Evolutionary conservation across 116 monocot genomes (phyloP).

Genomic region (Posidonia oceanica): DNA sequence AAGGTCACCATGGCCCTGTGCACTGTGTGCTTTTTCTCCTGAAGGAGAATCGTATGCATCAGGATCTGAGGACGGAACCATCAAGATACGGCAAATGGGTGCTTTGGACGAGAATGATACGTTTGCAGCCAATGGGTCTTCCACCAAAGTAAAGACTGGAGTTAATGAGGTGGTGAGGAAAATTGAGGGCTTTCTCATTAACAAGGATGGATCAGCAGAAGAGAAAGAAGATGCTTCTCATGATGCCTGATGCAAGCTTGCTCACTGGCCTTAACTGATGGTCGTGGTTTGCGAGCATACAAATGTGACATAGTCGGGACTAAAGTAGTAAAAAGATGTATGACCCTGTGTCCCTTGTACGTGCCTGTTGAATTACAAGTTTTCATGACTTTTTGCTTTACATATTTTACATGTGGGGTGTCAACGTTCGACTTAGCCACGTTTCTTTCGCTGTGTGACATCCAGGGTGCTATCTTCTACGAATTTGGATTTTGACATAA

Average conservation of each 20-base stretch:
- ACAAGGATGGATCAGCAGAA: constrained; percentile 31
- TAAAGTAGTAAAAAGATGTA: too few relatives aligned
- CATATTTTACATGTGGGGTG: too few relatives aligned
- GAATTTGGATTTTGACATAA: too few relatives aligned
- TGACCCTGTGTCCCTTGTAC: too few relatives aligned
- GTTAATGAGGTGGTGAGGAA: constrained; percentile 33
- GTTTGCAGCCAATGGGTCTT: constrained; percentile 8
- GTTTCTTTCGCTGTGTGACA: too few relatives aligned
- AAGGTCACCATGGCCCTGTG: constrained; percentile 88
- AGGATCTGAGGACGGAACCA: constrained; percentile 88
- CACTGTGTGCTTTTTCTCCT: constrained; percentile 81
- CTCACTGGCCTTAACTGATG: too few relatives aligned
- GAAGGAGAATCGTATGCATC: constrained; percentile 82
- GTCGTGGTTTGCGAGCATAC: too few relatives aligned
- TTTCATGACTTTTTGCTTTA: too few relatives aligned
- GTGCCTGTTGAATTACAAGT: too few relatives aligned
- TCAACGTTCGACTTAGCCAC: too few relatives aligned
- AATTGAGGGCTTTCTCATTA: constrained; percentile 35
- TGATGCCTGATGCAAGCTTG: neutral
- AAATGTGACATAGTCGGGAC: too few relatives aligned
- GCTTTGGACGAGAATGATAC: constrained; percentile 33
- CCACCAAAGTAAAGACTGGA: constrained; percentile 17
- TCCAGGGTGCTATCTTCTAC: too few relatives aligned
- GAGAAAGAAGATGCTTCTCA: constrained; percentile 11
- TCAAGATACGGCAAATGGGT: constrained; percentile 69